These are phyloP conservation scores for Camelina laxa DNA, from an alignment of 345 rosid genomes.

Conservation along the genomic window DNA sequence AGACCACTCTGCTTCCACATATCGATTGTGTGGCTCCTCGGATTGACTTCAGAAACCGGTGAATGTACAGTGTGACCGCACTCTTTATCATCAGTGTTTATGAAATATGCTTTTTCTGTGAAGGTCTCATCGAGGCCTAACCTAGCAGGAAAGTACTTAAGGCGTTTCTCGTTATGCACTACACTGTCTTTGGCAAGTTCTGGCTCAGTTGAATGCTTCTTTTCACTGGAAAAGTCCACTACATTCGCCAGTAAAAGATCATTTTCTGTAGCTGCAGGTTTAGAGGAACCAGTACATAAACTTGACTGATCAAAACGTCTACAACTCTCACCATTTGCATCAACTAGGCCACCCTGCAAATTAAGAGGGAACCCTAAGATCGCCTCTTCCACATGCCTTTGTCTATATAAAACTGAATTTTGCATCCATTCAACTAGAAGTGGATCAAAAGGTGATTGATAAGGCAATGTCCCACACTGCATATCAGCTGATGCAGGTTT, in stretches of 20 bases:
- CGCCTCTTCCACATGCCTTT: slow-evolving; percentile 43
- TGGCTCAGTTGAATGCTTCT: slow-evolving; percentile 37
- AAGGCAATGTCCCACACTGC: slow-evolving; percentile 27
- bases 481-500: slow-evolving; percentile 38
- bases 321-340: slow-evolving; percentile 42
- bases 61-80: slow-evolving; percentile 28
- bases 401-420: slow-evolving; percentile 39
- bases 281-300: slow-evolving; percentile 41
- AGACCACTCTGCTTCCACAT: slow-evolving; percentile 32
- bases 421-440: slow-evolving; percentile 45
- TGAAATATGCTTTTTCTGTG: slow-evolving; percentile 38
- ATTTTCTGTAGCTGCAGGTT: slow-evolving; percentile 26
- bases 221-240: slow-evolving; percentile 40
- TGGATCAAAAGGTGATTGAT: slow-evolving; percentile 41
- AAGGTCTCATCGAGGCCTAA: slow-evolving; percentile 46
- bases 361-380: slow-evolving; percentile 60
- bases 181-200: slow-evolving; percentile 38
- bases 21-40: slow-evolving; percentile 35
- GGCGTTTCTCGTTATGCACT: slow-evolving; percentile 37
- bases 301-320: slow-evolving; percentile 40
- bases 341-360: slow-evolving; percentile 63
- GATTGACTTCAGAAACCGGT: slow-evolving; percentile 44
- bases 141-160: slow-evolving; percentile 43
- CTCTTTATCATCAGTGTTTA: slow-evolving; percentile 38
- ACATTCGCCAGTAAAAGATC: slow-evolving; percentile 27